These are phyloP conservation scores for Leccinum ochraceum DNA, from an alignment of 768 basidiomycete species.

Conservation along the genomic window DNA sequence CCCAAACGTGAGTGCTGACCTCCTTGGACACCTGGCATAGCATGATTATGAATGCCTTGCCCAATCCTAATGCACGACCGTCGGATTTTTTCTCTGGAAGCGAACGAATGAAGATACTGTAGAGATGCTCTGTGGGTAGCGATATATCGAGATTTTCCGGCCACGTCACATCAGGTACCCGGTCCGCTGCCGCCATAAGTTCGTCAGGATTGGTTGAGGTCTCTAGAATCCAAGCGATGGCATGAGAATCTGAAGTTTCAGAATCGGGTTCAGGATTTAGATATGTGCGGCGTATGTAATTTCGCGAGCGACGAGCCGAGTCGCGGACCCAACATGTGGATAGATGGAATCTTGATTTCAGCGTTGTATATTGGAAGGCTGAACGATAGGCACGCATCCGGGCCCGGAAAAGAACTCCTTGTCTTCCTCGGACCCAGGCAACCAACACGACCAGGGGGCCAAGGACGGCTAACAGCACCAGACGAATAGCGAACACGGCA, in stretches of 20 bases:
- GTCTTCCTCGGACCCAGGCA: neutral
- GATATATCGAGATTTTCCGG: slow-evolving; percentile 13
- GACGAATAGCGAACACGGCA: slow-evolving; percentile 1
- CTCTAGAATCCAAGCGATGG: slow-evolving; percentile 23
- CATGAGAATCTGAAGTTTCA: neutral
- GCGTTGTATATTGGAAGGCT: neutral
- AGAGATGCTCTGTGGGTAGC: slow-evolving; percentile 1
- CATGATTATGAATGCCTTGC: slow-evolving; percentile 9
- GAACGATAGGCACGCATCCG: neutral
- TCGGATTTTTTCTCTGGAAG: neutral
- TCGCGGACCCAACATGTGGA: neutral
- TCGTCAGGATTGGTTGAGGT: slow-evolving; percentile 19
- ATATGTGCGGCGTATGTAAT: neutral
- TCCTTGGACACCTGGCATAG: slow-evolving; percentile 1
- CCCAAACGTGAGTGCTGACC: slow-evolving; percentile 1
- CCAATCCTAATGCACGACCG: slow-evolving; percentile 1
- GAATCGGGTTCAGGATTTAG: slow-evolving; percentile 3
- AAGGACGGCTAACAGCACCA: neutral
- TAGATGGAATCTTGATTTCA: neutral
- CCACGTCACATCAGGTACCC: slow-evolving; percentile 21
- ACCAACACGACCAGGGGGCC: neutral
- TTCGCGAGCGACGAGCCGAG: neutral
- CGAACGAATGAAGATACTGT: slow-evolving; percentile 6
- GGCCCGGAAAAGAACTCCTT: neutral
- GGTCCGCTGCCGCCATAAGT: slow-evolving; percentile 11